A percentile compares a stretch with the other conserved stretches of the same genome.
Conservation (phyloP, 441 rosid genomes). For the Erodium texanum region DNA sequence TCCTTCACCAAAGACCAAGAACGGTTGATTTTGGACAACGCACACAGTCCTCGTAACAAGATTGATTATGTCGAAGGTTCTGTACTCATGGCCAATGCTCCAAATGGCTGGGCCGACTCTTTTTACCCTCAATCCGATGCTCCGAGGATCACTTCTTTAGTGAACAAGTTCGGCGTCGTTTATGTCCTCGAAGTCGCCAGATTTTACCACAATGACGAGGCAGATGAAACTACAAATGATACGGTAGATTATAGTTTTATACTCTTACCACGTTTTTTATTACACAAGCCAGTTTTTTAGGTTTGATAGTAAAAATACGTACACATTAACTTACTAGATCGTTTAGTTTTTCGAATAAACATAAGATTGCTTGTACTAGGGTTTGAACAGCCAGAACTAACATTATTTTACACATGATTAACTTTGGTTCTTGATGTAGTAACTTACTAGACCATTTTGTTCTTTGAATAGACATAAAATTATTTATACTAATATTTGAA, state of each 20-base stretch:
- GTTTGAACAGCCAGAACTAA: no score
- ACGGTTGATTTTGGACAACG: slow-evolving; percentile 53
- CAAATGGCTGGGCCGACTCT: slow-evolving; percentile 65
- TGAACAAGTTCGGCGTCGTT: slow-evolving; percentile 45
- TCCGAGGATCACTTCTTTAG: slow-evolving; percentile 42
- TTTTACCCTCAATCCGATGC: slow-evolving; percentile 57
- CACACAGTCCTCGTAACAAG: slow-evolving; percentile 31
- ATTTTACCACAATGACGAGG: slow-evolving; percentile 37
- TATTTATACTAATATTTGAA: no score
- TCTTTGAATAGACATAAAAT: no score
- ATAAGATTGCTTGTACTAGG: no score
- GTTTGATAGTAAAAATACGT: no score
- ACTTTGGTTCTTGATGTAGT: no score
- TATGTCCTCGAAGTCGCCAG: slow-evolving; percentile 81
- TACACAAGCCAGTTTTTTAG: no score
- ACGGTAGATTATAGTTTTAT: background rate
- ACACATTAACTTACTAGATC: no score
- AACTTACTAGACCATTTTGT: no score
- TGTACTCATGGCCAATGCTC: slow-evolving; percentile 50
- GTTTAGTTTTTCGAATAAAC: no score
- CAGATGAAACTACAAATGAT: background rate
- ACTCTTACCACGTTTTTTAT: no score
- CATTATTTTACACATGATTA: no score
- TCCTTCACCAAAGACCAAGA: slow-evolving; percentile 71
- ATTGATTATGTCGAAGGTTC: slow-evolving; percentile 79